A percentile compares a stretch with the other conserved stretches of the same genome.
Conservation (phyloP, 768 basidiomycete species). For the Botryobasidium botryosum region DNA sequence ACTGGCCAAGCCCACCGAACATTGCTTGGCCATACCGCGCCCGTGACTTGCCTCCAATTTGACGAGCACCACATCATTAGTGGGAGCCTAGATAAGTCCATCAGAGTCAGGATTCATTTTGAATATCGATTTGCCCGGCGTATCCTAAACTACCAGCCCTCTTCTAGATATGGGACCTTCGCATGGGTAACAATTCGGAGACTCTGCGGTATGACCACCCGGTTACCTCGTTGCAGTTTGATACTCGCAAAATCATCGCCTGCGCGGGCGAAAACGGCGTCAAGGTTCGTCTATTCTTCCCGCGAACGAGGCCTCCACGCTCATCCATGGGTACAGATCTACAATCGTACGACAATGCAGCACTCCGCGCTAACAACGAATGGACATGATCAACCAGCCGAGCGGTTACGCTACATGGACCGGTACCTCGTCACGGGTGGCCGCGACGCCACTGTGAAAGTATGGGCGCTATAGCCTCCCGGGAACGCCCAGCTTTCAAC, state of each 20-base stretch:
- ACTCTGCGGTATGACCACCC: constrained; percentile 81
- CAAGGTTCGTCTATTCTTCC: constrained; percentile 36
- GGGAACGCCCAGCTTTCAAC: too few species aligned
- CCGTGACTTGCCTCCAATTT: constrained; percentile 86
- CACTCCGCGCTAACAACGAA: constrained; percentile 72
- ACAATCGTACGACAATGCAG: constrained; percentile 87
- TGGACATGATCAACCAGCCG: constrained; percentile 83
- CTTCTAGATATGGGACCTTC: constrained; percentile 84
- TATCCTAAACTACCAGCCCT: too few species aligned
- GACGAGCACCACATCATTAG: constrained; percentile 89
- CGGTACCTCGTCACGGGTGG: constrained; percentile 85
- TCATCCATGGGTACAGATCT: constrained; percentile 37
- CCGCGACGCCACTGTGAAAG: constrained; percentile 70
- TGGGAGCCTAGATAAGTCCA: constrained; percentile 84
- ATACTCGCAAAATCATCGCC: constrained; percentile 81
- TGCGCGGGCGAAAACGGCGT: constrained; percentile 87
- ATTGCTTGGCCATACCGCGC: constrained; percentile 78
- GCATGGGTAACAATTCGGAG: constrained; percentile 75
- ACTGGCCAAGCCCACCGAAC: constrained; percentile 95
- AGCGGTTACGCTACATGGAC: constrained; percentile 88
- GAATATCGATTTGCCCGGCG: too few species aligned
- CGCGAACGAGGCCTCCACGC: not conserved
- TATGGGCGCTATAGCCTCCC: constrained; percentile 70
- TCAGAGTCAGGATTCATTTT: constrained; percentile 40
- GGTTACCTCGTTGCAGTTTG: constrained; percentile 86